Evolutionary conservation across 78 protist species (phyloP).

Genomic region (Protostelium mycophagum): DNA sequence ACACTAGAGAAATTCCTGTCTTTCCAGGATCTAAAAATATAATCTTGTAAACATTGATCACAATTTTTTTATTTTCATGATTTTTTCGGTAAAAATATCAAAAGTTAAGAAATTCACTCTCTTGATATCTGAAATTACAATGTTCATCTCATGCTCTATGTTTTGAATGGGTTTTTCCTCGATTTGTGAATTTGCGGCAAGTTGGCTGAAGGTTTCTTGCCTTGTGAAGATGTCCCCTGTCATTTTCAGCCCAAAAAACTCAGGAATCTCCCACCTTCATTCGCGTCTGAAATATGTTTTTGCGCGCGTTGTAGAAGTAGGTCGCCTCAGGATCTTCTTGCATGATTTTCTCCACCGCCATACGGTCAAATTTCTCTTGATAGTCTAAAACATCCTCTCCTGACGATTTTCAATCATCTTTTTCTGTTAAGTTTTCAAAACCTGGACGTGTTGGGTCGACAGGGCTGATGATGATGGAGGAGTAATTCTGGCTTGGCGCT

Average conservation of each 20-base stretch:
- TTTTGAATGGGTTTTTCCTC: neutral
- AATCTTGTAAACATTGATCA: too few relatives aligned
- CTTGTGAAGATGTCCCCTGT: neutral
- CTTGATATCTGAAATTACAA: too few relatives aligned
- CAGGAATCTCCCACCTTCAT: neutral
- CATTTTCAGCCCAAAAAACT: neutral
- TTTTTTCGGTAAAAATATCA: too few relatives aligned
- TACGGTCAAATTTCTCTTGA: neutral
- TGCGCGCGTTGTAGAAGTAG: neutral
- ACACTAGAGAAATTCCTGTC: too few relatives aligned
- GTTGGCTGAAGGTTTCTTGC: neutral
- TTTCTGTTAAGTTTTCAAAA: too few relatives aligned
- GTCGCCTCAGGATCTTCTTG: neutral
- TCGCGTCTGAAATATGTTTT: neutral
- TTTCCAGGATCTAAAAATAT: too few relatives aligned
- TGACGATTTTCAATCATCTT: too few relatives aligned
- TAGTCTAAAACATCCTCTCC: slow-evolving; percentile 3
- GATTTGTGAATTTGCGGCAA: neutral
- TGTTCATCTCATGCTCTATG: too few relatives aligned
- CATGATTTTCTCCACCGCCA: neutral
- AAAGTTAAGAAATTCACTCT: too few relatives aligned
- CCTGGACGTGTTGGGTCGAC: too few relatives aligned
- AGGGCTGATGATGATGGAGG: neutral
- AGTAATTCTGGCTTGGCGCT: neutral
- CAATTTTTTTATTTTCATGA: too few relatives aligned